Conservation (phyloP, 1,284 basidiomycete genomes). For the Ceratobasidium sp. region DNA sequence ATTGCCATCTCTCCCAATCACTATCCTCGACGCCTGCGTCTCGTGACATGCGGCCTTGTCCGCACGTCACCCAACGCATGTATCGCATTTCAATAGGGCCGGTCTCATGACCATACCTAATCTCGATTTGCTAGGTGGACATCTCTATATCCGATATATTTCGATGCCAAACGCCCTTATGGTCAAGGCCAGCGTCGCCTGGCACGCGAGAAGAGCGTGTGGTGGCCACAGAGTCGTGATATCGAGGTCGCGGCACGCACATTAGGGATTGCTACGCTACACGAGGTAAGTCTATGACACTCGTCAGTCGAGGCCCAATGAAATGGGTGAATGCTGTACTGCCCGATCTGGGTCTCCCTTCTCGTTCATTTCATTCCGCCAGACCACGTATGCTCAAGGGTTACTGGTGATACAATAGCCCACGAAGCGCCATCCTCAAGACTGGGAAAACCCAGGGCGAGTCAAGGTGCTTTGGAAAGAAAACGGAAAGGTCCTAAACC, state of each 20-base stretch:
- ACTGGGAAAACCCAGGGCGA: constrained; percentile 96
- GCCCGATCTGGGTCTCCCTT: neutral
- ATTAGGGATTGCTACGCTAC: constrained; percentile 79
- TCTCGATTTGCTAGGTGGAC: constrained; percentile 71
- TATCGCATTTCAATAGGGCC: neutral
- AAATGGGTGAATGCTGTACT: neutral
- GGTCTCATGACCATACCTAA: constrained; percentile 23
- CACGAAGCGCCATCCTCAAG: constrained; percentile 87
- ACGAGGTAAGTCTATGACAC: constrained; percentile 64
- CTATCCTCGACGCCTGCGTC: neutral
- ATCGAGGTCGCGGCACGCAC: constrained; percentile 83
- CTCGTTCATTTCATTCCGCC: neutral
- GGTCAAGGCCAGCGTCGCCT: constrained; percentile 83
- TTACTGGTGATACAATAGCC: constrained; percentile 45
- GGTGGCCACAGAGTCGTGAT: constrained; percentile 93
- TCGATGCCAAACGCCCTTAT: constrained; percentile 92
- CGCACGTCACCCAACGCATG: constrained; percentile 26
- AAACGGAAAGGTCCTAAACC: constrained; percentile 75
- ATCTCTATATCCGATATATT: constrained; percentile 94
- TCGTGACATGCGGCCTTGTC: neutral
- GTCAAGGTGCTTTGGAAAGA: constrained; percentile 91
- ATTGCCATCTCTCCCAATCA: neutral
- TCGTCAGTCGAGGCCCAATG: neutral
- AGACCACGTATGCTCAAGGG: neutral
- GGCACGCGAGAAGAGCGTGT: constrained; percentile 77